Base-by-base conservation (phyloP, 495 filamentous ascomycete genomes). In the Hypomontagnella submonticulosa region DNA sequence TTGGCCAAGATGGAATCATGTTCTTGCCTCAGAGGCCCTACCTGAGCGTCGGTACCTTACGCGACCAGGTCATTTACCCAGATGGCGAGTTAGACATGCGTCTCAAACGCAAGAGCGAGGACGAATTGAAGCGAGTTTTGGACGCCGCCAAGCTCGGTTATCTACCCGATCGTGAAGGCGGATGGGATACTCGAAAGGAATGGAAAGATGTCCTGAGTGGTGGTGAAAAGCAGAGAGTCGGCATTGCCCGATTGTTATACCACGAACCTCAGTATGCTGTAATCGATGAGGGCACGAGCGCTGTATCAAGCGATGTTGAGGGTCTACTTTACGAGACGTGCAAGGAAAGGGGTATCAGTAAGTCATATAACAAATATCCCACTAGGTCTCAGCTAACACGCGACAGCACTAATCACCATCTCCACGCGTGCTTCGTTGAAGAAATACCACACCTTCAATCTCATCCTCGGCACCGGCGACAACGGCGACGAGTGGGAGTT, bases 191-290 rank as follows among this genome's bases (percentile, higher is more conserved):
- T 16, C 82, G 90, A 20, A 98, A 99, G 77, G 95, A 96, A 67
- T 99, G 96, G 96, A 97, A 98, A 79, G 95, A 98, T 70, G 92
- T 99, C 8, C 77, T 99, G 13, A 92, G 89, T 60, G 96, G 96
- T 9, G 96, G 96, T n/a, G 96, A 99, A 81, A 99, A 99, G 79
- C 96, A 99, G 77, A 81, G 96, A 19, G 89, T 98, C 81, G 92
- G 86, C 6, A 90, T 98, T 67, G 96, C 96, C 6, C 81, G 96
- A 47, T 72, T 98, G 18, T 80, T 97, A 63, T 98, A 99, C 74
- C 96, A 98, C 71, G 93, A 98, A 76, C 95, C 95, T 20, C 82
- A 90, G 42, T 98, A 93, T 70, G 96, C 92, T 2, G 89, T 99
- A 65, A 86, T 98, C 42, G 96, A 99, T 59, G 96, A 99, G 74